Evolutionary conservation across 73 alveolate genomes (phyloP).

Genomic region (Paramecium caudatum): DNA sequence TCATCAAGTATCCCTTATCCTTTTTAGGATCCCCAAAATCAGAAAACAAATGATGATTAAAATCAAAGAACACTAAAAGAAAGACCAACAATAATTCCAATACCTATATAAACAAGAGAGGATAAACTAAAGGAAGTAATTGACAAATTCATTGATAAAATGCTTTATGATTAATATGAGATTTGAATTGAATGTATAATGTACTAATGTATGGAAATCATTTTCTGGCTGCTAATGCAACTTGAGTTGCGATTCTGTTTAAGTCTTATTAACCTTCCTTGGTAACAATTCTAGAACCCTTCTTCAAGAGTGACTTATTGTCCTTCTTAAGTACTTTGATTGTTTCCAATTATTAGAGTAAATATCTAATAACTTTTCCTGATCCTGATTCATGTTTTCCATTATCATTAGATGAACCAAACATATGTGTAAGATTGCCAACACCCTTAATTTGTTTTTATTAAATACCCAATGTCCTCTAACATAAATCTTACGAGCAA

Average conservation of each 20-base stretch:
- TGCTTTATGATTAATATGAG: neutral
- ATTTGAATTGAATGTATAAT: constrained; percentile 21
- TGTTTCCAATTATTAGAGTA: constrained; percentile 90
- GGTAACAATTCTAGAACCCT: constrained; percentile 77
- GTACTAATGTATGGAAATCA: constrained; percentile 37
- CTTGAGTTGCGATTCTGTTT: constrained; percentile 82
- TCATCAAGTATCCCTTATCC: too few relatives aligned
- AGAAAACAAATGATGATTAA: too few relatives aligned
- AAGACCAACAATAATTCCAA: neutral
- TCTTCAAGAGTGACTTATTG: constrained; percentile 77
- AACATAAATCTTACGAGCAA: constrained; percentile 94
- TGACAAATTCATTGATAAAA: neutral
- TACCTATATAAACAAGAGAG: neutral
- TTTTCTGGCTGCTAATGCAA: constrained; percentile 73
- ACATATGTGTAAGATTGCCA: constrained; percentile 79
- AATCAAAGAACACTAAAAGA: too few relatives aligned
- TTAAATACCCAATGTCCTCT: constrained; percentile 89
- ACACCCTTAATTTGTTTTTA: constrained; percentile 57
- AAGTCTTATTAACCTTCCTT: constrained; percentile 82
- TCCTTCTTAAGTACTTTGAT: constrained; percentile 88
- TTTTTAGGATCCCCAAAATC: too few relatives aligned
- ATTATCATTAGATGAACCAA: constrained; percentile 90
- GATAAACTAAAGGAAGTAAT: neutral
- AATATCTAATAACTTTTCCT: constrained; percentile 95
- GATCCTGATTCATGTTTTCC: constrained; percentile 89